Evolutionary conservation across 2,329 filamentous ascomycete species (phyloP), one percentile per base, ranked within the genome.

Genomic region (Exutisphaerella laricina): DNA sequence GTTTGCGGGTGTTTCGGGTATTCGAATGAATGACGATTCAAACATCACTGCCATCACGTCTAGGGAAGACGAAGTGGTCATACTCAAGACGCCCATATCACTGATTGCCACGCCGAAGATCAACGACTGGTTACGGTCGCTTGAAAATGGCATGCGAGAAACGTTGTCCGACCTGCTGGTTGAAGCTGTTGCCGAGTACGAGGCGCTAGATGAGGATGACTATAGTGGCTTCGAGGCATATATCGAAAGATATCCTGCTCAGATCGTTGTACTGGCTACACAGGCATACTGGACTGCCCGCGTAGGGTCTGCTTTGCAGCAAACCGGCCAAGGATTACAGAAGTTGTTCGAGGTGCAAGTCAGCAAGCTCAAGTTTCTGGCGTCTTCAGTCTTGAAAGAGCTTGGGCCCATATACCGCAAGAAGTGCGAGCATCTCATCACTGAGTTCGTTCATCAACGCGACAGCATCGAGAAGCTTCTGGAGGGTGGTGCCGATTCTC

Each of bases 401-500:
- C 77, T 98, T 16, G 85, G 89, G 53, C 73, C 87, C 5, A 85
- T 96, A 37, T 80, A 85, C 60, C 79, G 92, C 50, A 95, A 95
- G 75, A 96, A 95, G 71, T 98, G 90, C 66, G 92, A 99, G 65
- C 90, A 96, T 66, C 78, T 98, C 53, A 98, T 99, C 61, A 99
- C 94, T 0, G 94, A 98, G 64, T 97, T 92, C 61, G 92, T 99
- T 10, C 92, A 98, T 63, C 94, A 99, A 66, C 85, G 92, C 48
- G 92, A 98, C 65, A 79, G 84, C 13, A 92, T 97, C 51, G 84
- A 90, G 60, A 94, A 87, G 65, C 79, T 99, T 18, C 77, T 89
- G 35, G 77, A 83, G 33, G 73, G 79, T 33, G 83, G 84, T 44
- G 92, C 92, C 18, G 79, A 74, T 39, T 80, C 82, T 6, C 74